phyloP scores from a whole-genome alignment of 2,329 filamentous ascomycete species.

The Ophiostoma sp. region DNA sequence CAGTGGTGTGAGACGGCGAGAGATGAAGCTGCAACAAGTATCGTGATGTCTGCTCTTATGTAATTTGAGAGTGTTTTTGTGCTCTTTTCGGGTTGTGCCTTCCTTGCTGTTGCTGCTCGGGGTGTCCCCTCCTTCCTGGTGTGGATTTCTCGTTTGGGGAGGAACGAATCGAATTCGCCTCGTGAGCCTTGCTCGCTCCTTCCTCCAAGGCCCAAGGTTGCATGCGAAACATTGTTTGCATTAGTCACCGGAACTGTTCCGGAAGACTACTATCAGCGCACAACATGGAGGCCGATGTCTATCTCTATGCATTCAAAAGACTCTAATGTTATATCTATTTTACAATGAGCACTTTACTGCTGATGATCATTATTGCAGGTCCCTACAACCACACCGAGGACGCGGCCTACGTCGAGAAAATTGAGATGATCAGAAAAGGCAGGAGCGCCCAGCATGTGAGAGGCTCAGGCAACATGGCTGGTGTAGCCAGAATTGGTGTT shows the following conservation, averaged over 20 bases:
- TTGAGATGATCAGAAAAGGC: not conserved
- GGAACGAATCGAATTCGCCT: conserved; percentile 7
- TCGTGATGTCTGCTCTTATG: not conserved
- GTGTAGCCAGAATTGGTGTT: not conserved
- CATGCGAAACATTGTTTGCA: not conserved
- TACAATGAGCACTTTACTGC: too few species aligned
- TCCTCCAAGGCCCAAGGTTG: not conserved
- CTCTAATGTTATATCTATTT: too few species aligned
- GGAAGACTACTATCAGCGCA: not conserved
- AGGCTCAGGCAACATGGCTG: conserved; percentile 5
- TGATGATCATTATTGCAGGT: not conserved
- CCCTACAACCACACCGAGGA: not conserved
- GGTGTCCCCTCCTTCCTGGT: not conserved
- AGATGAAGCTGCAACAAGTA: not conserved
- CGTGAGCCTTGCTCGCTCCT: not conserved
- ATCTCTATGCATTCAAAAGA: not conserved
- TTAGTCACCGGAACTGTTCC: not conserved
- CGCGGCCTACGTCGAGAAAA: not conserved
- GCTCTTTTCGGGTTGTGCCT: not conserved
- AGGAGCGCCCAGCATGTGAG: not conserved
- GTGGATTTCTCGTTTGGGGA: conserved; percentile 3
- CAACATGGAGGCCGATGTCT: not conserved
- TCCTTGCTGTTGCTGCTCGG: not conserved
- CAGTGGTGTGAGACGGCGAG: not conserved
- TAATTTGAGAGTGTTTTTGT: not conserved